Conservation (phyloP, 108 stramenopile species). For the Schizochytrium sp. region DNA sequence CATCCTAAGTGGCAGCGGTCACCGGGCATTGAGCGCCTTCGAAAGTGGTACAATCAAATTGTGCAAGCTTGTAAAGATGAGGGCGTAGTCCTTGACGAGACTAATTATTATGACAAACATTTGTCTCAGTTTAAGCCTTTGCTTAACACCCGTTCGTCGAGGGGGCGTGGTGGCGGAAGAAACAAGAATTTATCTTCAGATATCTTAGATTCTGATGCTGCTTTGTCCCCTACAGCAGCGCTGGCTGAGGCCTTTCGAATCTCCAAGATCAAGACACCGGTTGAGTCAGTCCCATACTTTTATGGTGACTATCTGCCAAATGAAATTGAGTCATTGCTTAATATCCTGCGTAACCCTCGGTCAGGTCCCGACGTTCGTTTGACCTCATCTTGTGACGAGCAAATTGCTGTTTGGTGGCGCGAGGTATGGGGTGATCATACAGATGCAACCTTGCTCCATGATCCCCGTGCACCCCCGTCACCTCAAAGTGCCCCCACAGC, state of each 20-base stretch:
- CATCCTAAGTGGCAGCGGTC: slow-evolving; percentile 84
- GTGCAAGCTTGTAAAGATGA: slow-evolving; percentile 84
- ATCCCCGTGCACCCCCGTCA: not conserved
- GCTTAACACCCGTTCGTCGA: slow-evolving; percentile 33
- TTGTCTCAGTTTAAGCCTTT: slow-evolving; percentile 19
- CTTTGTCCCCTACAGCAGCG: not conserved
- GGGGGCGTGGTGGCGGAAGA: slow-evolving; percentile 73
- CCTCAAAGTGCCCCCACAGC: not conserved
- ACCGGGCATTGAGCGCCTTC: slow-evolving; percentile 87
- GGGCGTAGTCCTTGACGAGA: slow-evolving; percentile 82
- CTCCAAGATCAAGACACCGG: not conserved
- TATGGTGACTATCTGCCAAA: slow-evolving; percentile 95
- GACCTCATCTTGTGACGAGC: slow-evolving; percentile 1
- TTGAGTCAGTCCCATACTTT: slow-evolving; percentile 85
- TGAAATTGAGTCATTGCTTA: slow-evolving; percentile 92
- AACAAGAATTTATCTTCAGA: slow-evolving; percentile 14
- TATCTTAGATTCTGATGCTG: not conserved
- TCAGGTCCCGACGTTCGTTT: not conserved
- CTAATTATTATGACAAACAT: slow-evolving; percentile 86
- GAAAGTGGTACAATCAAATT: slow-evolving; percentile 87
- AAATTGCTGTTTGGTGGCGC: slow-evolving; percentile 46
- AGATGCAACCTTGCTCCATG: slow-evolving; percentile 14
- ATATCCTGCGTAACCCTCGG: slow-evolving; percentile 60
- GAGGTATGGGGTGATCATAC: slow-evolving; percentile 37
- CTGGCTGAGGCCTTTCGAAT: not conserved